Percentiles rank a stretch among this genome's conserved stretches.
Evolutionary conservation across 768 basidiomycete species (phyloP).

Genomic region (Suillus paluster): DNA sequence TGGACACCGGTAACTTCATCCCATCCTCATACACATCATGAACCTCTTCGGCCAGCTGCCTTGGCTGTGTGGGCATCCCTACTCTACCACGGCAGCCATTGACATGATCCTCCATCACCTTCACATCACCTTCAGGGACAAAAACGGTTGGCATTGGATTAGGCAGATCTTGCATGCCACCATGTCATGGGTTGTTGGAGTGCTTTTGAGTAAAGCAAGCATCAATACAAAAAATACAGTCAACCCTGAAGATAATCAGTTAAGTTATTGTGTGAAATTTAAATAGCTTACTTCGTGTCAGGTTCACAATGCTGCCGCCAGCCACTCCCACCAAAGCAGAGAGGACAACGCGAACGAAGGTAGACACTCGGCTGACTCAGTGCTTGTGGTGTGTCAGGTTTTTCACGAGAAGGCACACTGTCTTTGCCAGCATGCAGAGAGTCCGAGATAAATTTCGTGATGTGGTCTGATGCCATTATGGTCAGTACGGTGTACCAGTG

Average conservation of each 20-base stretch:
- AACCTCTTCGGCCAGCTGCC: slow-evolving; percentile 1
- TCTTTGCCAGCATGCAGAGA: not conserved
- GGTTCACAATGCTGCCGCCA: not conserved
- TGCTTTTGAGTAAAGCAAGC: slow-evolving; percentile 40
- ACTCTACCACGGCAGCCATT: not conserved
- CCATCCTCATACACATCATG: slow-evolving; percentile 20
- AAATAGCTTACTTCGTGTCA: not conserved
- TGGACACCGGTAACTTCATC: slow-evolving; percentile 31
- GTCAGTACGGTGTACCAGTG: slow-evolving; percentile 24
- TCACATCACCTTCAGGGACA: not conserved
- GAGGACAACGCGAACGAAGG: slow-evolving; percentile 25
- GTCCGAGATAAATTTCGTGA: not conserved
- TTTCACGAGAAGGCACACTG: not conserved
- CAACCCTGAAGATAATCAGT: not conserved
- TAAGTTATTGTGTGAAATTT: not conserved
- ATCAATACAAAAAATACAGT: slow-evolving; percentile 31
- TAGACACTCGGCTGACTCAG: slow-evolving; percentile 19
- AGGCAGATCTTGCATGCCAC: not conserved
- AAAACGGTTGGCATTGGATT: slow-evolving; percentile 1
- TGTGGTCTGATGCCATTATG: not conserved
- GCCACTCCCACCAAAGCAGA: slow-evolving; percentile 31
- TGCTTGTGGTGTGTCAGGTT: not conserved
- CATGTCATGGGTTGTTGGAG: not conserved
- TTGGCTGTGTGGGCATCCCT: not conserved
- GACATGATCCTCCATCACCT: slow-evolving; percentile 8